These are phyloP conservation scores for Artemisia argyi DNA, from an alignment of 129 eudicot species.

Conservation along the genomic window DNA sequence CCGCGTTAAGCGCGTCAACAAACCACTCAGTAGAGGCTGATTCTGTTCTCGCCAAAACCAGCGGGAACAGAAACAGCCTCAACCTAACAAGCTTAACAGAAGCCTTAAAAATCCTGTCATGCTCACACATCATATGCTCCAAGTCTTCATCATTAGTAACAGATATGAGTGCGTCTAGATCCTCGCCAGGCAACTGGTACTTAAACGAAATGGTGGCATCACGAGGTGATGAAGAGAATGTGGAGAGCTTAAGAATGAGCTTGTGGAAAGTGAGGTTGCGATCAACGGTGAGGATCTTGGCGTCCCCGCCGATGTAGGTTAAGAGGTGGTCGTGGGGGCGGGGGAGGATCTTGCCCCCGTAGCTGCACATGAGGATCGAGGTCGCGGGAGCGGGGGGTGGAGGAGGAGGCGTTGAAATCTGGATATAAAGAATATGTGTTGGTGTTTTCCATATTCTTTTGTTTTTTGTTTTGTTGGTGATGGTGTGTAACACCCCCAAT, in stretches of 20 bases:
- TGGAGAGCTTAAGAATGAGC: neutral
- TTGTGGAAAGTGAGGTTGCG: conserved; percentile 35
- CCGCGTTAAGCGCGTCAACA: conserved; percentile 57
- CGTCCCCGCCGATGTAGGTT: conserved; percentile 58
- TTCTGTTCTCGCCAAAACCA: conserved; percentile 14
- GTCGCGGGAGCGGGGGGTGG: conserved; percentile 58
- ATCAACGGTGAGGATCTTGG: conserved; percentile 59
- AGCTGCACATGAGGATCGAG: conserved; percentile 62
- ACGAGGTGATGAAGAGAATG: neutral
- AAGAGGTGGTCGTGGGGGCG: conserved; percentile 57
- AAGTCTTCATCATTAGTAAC: conserved; percentile 61
- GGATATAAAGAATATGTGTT: conserved; percentile 38
- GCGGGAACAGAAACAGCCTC: conserved; percentile 47
- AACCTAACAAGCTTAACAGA: conserved; percentile 48
- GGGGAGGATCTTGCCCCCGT: conserved; percentile 61
- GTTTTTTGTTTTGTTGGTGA: no score
- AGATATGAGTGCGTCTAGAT: conserved; percentile 56
- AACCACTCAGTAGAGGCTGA: conserved; percentile 38
- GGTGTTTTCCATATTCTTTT: conserved; percentile 17
- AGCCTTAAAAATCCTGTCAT: conserved; percentile 38
- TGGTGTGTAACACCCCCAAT: no score
- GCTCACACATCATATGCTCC: conserved; percentile 64
- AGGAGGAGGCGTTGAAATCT: conserved; percentile 49
- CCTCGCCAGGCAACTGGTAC: conserved; percentile 62
- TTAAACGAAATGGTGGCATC: no score